Percentiles rank a stretch among this genome's conserved stretches.
Conservation (phyloP, 148 eudicot genomes). For the Nepenthes mirabilis region DNA sequence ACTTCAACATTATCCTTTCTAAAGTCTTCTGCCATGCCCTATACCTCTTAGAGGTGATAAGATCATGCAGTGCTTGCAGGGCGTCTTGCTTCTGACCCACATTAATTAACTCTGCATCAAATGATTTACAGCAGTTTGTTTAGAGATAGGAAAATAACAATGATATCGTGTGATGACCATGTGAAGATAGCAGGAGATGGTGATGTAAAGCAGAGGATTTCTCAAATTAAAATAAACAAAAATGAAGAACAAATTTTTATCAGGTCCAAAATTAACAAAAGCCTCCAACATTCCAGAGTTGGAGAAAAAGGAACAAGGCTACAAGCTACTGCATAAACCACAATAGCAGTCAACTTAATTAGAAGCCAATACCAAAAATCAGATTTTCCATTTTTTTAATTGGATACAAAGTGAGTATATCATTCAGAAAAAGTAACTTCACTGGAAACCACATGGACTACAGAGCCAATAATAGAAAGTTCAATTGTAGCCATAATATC, state of each 20-base stretch:
- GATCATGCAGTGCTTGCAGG: constrained; percentile 66
- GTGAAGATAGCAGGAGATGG: too few relatives aligned
- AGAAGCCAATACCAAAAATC: too few relatives aligned
- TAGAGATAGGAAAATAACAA: background rate
- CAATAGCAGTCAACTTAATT: too few relatives aligned
- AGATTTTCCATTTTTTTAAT: too few relatives aligned
- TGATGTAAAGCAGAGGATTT: background rate
- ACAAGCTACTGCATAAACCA: too few relatives aligned
- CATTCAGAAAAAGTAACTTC: too few relatives aligned
- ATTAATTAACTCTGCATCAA: constrained; percentile 65
- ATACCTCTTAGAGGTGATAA: constrained; percentile 77
- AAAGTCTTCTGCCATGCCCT: constrained; percentile 77
- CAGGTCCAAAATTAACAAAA: too few relatives aligned
- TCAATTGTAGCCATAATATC: too few relatives aligned
- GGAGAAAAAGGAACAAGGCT: too few relatives aligned
- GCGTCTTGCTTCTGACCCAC: constrained; percentile 91
- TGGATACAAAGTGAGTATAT: too few relatives aligned
- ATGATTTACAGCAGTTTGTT: background rate
- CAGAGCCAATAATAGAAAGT: too few relatives aligned
- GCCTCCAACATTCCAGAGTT: background rate
- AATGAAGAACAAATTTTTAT: background rate
- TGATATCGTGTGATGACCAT: background rate
- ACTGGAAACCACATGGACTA: too few relatives aligned
- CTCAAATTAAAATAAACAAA: background rate
- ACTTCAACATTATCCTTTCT: constrained; percentile 79